Evolutionary conservation across 2,329 filamentous ascomycete species (phyloP), one percentile per base, ranked within the genome.

Genomic region (Colletotrichum zoysiae): DNA sequence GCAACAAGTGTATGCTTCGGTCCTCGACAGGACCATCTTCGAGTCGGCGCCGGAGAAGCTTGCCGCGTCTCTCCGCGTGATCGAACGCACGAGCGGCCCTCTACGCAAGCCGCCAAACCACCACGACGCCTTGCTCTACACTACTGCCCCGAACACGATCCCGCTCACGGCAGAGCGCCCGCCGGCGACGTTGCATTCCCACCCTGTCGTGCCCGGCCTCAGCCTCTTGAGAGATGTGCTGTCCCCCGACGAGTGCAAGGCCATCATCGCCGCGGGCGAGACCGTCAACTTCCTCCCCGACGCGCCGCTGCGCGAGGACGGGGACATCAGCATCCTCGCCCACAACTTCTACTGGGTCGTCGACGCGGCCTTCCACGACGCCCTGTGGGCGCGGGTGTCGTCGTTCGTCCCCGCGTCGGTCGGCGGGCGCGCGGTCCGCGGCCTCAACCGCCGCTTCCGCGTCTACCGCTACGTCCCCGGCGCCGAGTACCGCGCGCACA

Each of bases 301-400:
- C 76, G 89, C 90, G 0, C 91, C 91, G 0, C 82, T 93, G 40
- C 87, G 89, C 2, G 88, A 89, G n/a, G 89, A 90, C 67, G 89
- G 88, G 20, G 89, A 92, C 65, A 84, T 85, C 33, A 92, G 89
- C 76, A 86, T 93, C 58, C 79, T 93, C 1, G 91, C 91, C 0
- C 91, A 93, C 81, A 93, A 93, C 79, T 92, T 93, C 75, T 93
- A 93, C 82, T 93, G 91, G 91, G 84, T 93, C 11, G 84, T 90
- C 16, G 91, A 93, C 74, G 82, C 84, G 30, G 83, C 84, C 0
- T 92, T 93, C 78, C 88, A 90, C 76, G 86, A 91, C 68, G 85
- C 82, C 18, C 83, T 93, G 1, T 93, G 91, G 91, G 79, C 82
- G 0, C 86, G 91, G 18, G 87, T 93, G 2, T 81, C 85, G 3